Evolutionary conservation across 75 land plant genomes (phyloP).

Genomic region (Sequoiadendron giganteum): DNA sequence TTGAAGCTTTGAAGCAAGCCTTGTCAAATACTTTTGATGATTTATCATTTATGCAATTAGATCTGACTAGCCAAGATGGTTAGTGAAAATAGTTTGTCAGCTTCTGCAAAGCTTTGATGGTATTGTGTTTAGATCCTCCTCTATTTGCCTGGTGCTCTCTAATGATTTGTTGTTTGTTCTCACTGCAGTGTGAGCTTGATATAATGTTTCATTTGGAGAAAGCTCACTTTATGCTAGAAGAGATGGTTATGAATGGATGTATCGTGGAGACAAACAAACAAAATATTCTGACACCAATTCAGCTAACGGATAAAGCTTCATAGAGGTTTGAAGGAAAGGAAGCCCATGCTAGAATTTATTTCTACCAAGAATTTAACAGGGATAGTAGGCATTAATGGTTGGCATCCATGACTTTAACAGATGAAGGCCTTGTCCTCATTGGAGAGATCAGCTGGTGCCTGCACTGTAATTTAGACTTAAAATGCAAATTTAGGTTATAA

Average conservation of each 20-base stretch:
- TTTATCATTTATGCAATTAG: not conserved
- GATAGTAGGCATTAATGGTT: not conserved
- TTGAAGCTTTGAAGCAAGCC: not conserved
- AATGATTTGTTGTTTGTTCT: not conserved
- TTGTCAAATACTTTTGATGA: not conserved
- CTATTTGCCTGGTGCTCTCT: not conserved
- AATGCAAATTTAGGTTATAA: not conserved
- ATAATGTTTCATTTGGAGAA: conserved; percentile 99
- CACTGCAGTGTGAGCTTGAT: conserved; percentile 91
- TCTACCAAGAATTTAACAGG: not conserved
- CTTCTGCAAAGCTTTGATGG: not conserved
- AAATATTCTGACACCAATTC: conserved; percentile 78
- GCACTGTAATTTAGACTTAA: not conserved
- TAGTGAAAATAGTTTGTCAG: not conserved
- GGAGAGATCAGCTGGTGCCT: not conserved
- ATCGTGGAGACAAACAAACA: conserved; percentile 91
- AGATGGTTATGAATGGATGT: conserved; percentile 99
- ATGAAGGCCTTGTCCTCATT: not conserved
- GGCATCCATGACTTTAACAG: not conserved
- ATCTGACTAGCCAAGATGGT: conserved; percentile 2
- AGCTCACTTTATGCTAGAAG: conserved; percentile 99
- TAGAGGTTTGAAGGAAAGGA: conserved; percentile 17
- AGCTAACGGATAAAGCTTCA: conserved; percentile 85
- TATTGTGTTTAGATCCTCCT: not conserved
- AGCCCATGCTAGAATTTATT: not conserved